These are phyloP conservation scores for Wickerhamomyces mucosus DNA, from an alignment of 805 yeast species.

Conservation along the genomic window DNA sequence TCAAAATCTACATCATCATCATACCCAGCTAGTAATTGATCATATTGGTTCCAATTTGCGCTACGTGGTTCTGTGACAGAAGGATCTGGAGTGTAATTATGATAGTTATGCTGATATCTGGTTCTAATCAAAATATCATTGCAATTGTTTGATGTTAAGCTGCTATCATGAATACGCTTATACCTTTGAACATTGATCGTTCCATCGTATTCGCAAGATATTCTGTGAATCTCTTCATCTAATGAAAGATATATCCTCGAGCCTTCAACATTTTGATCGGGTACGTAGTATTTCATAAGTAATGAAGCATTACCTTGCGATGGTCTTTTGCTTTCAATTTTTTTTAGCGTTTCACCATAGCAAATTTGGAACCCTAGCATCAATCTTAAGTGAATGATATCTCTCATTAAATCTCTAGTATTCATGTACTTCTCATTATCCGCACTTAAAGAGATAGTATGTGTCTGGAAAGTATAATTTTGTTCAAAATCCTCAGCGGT, in stretches of 20 bases:
- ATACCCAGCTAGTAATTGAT: conserved; percentile 86
- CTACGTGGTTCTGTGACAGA: conserved; percentile 40
- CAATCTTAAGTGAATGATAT: conserved; percentile 77
- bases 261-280: conserved; percentile 35
- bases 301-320: conserved; percentile 46
- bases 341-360: conserved; percentile 56
- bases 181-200: conserved; percentile 75
- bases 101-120: conserved; percentile 61
- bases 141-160: conserved; percentile 22
- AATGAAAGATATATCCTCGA: conserved; percentile 65
- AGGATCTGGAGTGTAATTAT: conserved; percentile 47
- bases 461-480: conserved; percentile 75
- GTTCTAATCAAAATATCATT: conserved; percentile 62
- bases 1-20: conserved; percentile 59
- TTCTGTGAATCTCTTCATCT: conserved; percentile 79
- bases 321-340: conserved; percentile 52
- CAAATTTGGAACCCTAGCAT: conserved; percentile 88
- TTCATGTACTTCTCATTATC: conserved; percentile 45
- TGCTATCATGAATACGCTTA: conserved; percentile 26
- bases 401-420: conserved; percentile 60
- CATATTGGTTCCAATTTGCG: conserved; percentile 86
- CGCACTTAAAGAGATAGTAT: conserved; percentile 59
- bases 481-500: conserved; percentile 53
- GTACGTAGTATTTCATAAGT: conserved; percentile 48
- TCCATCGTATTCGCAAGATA: conserved; percentile 63